Evolutionary conservation across 192 early-diverging fungal genomes (phyloP).

Genomic region (Podila epigama): DNA sequence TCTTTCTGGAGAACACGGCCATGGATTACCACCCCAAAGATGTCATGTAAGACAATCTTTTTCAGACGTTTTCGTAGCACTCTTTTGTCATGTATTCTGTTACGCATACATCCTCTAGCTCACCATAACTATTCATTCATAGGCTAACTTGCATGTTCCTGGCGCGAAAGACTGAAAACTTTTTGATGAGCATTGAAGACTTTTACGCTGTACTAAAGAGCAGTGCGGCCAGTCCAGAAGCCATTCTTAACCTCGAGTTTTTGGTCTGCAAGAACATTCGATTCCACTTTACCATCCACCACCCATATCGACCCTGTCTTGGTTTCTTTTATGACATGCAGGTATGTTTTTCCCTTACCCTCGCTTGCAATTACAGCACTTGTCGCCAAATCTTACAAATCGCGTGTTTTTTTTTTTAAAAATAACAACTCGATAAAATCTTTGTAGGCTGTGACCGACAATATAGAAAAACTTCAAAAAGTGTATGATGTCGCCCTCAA

Average conservation of each 20-base stretch:
- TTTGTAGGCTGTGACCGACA: constrained; percentile 49
- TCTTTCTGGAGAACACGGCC: constrained; percentile 79
- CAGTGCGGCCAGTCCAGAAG: constrained; percentile 33
- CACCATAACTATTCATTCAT: background rate
- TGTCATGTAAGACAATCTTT: constrained; percentile 58
- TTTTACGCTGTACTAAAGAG: constrained; percentile 63
- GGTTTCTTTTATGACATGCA: constrained; percentile 82
- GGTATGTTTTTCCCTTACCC: constrained; percentile 11
- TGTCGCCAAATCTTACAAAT: too few species aligned
- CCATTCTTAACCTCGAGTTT: constrained; percentile 62
- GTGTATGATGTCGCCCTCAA: constrained; percentile 62
- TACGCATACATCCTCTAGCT: background rate
- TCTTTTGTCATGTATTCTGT: too few species aligned
- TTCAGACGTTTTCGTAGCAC: background rate
- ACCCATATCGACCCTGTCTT: constrained; percentile 73
- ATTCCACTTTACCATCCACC: constrained; percentile 78
- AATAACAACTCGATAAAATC: constrained; percentile 8
- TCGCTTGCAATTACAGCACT: too few species aligned
- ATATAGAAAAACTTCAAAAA: constrained; percentile 53
- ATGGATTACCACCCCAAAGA: constrained; percentile 85
- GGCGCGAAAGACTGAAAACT: constrained; percentile 79
- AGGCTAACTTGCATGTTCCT: constrained; percentile 78
- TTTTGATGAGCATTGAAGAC: constrained; percentile 75
- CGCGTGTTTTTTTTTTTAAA: background rate
- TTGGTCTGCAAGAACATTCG: constrained; percentile 65